Conservation (phyloP, 78 protist species). For the Tieghemostelium lacteum region DNA sequence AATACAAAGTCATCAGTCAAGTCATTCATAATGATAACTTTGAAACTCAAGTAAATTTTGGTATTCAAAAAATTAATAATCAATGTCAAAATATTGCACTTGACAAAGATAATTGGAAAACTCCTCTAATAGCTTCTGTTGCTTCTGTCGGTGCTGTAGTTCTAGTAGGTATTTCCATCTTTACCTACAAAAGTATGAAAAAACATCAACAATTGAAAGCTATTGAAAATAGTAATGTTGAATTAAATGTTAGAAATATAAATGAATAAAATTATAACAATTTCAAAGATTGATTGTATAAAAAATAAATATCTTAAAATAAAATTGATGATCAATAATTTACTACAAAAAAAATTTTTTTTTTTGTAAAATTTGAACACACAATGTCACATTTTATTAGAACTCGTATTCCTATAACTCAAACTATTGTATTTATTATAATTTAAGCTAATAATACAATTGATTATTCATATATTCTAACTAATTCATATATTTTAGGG, state of each 20-base stretch:
- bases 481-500: slow-evolving; percentile 3
- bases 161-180: not conserved
- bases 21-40: not conserved
- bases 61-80: too few species aligned
- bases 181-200: not conserved
- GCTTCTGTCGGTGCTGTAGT: not conserved
- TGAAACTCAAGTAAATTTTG: not conserved
- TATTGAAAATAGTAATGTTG: too few species aligned
- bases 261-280: too few species aligned
- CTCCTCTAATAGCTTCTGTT: not conserved
- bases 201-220: not conserved
- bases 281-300: too few species aligned
- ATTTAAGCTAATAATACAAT: not conserved
- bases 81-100: not conserved
- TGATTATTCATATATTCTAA: not conserved
- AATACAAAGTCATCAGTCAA: too few species aligned
- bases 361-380: too few species aligned
- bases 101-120: not conserved
- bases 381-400: slow-evolving; percentile 19
- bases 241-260: too few species aligned
- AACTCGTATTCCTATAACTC: not conserved
- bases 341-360: too few species aligned
- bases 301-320: too few species aligned
- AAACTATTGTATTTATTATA: slow-evolving; percentile 5
- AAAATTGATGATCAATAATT: too few species aligned